Evolutionary conservation across 2,329 filamentous ascomycete species (phyloP), one percentile per base, ranked within the genome.

Genomic region (Cladosporium sp.): DNA sequence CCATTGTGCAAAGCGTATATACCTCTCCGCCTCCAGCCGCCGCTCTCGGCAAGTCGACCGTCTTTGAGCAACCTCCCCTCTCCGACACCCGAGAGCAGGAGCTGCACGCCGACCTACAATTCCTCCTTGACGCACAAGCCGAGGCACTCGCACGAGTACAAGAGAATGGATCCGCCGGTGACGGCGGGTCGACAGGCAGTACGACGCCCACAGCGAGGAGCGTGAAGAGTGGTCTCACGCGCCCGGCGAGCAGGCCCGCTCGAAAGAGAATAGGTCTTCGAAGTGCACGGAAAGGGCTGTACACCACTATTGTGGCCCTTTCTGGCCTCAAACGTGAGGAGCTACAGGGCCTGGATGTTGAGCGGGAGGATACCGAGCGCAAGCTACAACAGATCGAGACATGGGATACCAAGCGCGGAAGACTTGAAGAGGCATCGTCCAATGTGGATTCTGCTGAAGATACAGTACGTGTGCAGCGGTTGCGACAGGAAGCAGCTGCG

Each of bases 281-380:
- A 31, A 83, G 84, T 21, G 89, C 89, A 1, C 83, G 91, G n/a
- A 82, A 83, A 31, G 89, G 88, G 0, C 83, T 94, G 8, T 82
- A 85, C 18, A 83, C 82, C 59, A 84, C 86, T 58, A 90, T 93
- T 75, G 80, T 83, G 3, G 85, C 88, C 62, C 79, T 93, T 5
- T 86, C 86, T 0, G 83, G 84, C 10, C 78, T 93, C 29, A 92
- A 92, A 73, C 80, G 81, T 3, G 89, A 92, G 65, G 89, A 93
- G 77, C 81, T 88, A n/a, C 80, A 82, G 0, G 80, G 87, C 28
- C 78, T 92, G 0, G 82, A 84, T 3, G 78, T 81, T 1, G 86
- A 89, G 2, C 75, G 91, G 40, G 78, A 80, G 3, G 80, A 85
- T 64, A 82, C 89, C 16, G 84, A 86, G 66, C 78, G 81, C 3